phyloP scores from a whole-genome alignment of 106 monocot species.

The Apostasia shenzhenica region DNA sequence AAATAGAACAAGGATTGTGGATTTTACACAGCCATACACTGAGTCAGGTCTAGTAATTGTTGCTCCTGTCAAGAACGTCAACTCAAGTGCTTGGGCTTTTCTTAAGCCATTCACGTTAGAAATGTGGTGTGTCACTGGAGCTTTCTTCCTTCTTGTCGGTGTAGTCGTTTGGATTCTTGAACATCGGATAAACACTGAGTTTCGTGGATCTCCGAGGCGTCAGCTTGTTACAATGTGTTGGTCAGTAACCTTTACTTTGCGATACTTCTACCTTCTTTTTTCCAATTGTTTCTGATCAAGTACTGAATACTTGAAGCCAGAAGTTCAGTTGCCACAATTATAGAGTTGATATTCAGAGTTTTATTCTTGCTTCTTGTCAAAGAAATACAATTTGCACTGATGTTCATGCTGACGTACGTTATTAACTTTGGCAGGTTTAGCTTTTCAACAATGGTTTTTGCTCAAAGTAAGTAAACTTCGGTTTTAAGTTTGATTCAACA shows the following conservation, averaged over 20 bases:
- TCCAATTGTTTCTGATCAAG: no score
- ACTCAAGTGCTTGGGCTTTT: conserved; percentile 58
- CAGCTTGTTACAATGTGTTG: conserved; percentile 54
- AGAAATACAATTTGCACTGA: not conserved
- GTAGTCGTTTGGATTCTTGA: conserved; percentile 66
- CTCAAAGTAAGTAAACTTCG: conserved; percentile 64
- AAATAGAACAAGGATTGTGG: conserved; percentile 53
- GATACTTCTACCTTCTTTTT: not conserved
- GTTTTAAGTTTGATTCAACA: not conserved
- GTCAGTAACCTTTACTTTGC: conserved; percentile 14
- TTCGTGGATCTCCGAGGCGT: conserved; percentile 37
- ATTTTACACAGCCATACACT: conserved; percentile 61
- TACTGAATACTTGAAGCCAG: no score
- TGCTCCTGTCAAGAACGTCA: conserved; percentile 22
- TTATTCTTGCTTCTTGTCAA: not conserved
- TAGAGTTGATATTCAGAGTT: no score
- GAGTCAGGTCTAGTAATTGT: conserved; percentile 61
- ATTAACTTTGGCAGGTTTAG: conserved; percentile 68
- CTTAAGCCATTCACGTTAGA: conserved; percentile 45
- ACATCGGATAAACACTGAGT: conserved; percentile 36
- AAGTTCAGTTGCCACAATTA: no score
- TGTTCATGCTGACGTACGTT: conserved; percentile 2
- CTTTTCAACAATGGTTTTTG: conserved; percentile 96
- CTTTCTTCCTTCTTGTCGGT: conserved; percentile 43
- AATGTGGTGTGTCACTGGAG: conserved; percentile 58